phyloP scores from a whole-genome alignment of 805 yeast genomes.

The Debaryomyces tyrocola region DNA sequence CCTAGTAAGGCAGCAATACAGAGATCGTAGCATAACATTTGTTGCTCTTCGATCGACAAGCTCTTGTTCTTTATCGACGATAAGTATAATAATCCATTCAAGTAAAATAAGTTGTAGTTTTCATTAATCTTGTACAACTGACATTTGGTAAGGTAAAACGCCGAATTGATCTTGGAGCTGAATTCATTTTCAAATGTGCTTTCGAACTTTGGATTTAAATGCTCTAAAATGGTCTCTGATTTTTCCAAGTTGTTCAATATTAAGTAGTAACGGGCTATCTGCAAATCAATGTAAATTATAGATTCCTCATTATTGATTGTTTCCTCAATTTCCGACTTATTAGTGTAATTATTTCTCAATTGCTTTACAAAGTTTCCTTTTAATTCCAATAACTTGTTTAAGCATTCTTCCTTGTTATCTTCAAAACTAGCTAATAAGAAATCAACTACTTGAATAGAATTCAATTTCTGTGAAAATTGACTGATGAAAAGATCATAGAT shows the following conservation, averaged over 20 bases:
- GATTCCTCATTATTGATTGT: slow-evolving; percentile 53
- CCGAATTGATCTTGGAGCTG: slow-evolving; percentile 66
- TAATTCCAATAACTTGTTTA: slow-evolving; percentile 37
- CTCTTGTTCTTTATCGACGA: slow-evolving; percentile 61
- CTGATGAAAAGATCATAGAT: slow-evolving; percentile 71
- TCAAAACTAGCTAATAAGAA: slow-evolving; percentile 59
- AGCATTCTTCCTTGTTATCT: slow-evolving; percentile 23
- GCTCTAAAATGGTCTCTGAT: slow-evolving; percentile 68
- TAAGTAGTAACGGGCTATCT: slow-evolving; percentile 72
- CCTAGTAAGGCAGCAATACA: slow-evolving; percentile 87
- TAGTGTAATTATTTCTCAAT: slow-evolving; percentile 28
- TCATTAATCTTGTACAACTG: slow-evolving; percentile 70
- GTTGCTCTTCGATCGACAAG: slow-evolving; percentile 35
- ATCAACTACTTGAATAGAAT: slow-evolving; percentile 75
- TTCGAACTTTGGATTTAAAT: slow-evolving; percentile 58
- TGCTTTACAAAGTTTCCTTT: slow-evolving; percentile 24
- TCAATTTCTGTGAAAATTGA: slow-evolving; percentile 67
- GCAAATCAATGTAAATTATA: slow-evolving; percentile 50
- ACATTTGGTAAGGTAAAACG: slow-evolving; percentile 78
- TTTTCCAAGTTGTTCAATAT: slow-evolving; percentile 50
- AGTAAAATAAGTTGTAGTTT: slow-evolving; percentile 80
- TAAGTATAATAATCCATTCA: slow-evolving; percentile 76
- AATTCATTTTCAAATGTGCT: slow-evolving; percentile 25
- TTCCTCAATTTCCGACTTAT: slow-evolving; percentile 25
- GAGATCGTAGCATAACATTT: slow-evolving; percentile 66